Evolutionary conservation across 2,329 filamentous ascomycete species (phyloP).

Genomic region (Dactylellina haptotyla): DNA sequence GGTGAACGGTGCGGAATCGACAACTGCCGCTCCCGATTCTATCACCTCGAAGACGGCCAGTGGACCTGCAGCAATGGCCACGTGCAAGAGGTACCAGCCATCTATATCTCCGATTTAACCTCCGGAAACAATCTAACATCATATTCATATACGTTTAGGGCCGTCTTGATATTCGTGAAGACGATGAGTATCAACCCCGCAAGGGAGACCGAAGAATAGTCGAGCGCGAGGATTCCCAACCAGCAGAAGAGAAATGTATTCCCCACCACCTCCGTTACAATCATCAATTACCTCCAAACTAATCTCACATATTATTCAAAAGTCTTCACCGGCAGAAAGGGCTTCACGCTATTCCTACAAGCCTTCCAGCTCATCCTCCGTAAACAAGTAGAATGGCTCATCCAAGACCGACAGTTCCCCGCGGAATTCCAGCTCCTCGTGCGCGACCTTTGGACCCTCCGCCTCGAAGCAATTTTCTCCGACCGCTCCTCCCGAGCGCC

Average conservation of each 20-base stretch:
- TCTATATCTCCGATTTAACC: conserved; percentile 56
- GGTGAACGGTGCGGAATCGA: conserved; percentile 61
- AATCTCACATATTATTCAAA: conserved; percentile 47
- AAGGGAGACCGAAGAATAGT: conserved; percentile 58
- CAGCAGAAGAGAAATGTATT: conserved; percentile 34
- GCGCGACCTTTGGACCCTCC: conserved; percentile 84
- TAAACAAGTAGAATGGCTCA: conserved; percentile 79
- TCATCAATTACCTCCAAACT: conserved; percentile 4
- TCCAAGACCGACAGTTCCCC: conserved; percentile 73
- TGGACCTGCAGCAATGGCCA: conserved; percentile 84
- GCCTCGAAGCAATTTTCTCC: conserved; percentile 69
- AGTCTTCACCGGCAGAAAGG: conserved; percentile 73
- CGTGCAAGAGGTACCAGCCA: conserved; percentile 72
- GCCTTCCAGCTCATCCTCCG: conserved; percentile 84
- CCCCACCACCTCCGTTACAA: conserved; percentile 20
- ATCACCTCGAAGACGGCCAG: conserved; percentile 78
- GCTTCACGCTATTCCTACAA: conserved; percentile 81
- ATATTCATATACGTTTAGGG: conserved; percentile 21
- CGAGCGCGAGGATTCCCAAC: conserved; percentile 63
- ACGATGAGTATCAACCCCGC: conserved; percentile 33
- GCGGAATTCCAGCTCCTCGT: conserved; percentile 77
- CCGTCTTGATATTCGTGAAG: conserved; percentile 47
- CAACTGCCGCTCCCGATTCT: conserved; percentile 76
- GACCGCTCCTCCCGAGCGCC: conserved; percentile 52
- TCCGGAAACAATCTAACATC: conserved; percentile 57